Evolutionary conservation across 345 rosid species (phyloP).

Genomic region (Melaleuca quinquenervia): DNA sequence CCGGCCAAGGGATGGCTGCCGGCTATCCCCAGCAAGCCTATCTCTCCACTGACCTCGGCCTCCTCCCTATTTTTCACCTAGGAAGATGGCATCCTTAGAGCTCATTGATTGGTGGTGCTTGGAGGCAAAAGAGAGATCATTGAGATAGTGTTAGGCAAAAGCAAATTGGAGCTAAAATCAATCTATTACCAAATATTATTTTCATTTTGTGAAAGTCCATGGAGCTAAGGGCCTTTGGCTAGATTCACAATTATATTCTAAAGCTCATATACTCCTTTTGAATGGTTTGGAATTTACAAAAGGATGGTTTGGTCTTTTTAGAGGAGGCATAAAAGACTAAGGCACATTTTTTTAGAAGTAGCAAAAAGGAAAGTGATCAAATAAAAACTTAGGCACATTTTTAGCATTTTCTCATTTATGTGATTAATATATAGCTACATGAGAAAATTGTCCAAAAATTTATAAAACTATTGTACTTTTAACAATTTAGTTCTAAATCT

Average conservation of each 20-base stretch:
- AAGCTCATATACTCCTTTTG: background rate
- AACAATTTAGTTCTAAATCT: too few relatives aligned
- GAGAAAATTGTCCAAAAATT: too few relatives aligned
- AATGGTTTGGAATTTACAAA: background rate
- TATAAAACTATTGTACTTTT: too few relatives aligned
- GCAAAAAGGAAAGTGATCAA: background rate
- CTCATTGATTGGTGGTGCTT: background rate
- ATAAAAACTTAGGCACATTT: background rate
- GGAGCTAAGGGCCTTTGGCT: background rate
- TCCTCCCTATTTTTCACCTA: too few relatives aligned
- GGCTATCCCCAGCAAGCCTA: too few relatives aligned
- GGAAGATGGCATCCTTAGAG: constrained; percentile 6
- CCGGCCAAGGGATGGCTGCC: too few relatives aligned
- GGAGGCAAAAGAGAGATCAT: background rate
- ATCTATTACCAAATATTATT: background rate
- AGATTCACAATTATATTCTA: background rate
- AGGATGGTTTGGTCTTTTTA: background rate
- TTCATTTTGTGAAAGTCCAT: background rate
- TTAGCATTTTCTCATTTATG: background rate
- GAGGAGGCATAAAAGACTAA: background rate
- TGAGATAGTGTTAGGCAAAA: background rate
- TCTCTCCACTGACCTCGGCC: too few relatives aligned
- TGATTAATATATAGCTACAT: background rate
- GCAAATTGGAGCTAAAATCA: background rate
- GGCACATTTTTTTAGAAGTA: too few relatives aligned